Base-by-base conservation (phyloP, 192 early-diverging fungal species). In the Coemansia sp. region DNA sequence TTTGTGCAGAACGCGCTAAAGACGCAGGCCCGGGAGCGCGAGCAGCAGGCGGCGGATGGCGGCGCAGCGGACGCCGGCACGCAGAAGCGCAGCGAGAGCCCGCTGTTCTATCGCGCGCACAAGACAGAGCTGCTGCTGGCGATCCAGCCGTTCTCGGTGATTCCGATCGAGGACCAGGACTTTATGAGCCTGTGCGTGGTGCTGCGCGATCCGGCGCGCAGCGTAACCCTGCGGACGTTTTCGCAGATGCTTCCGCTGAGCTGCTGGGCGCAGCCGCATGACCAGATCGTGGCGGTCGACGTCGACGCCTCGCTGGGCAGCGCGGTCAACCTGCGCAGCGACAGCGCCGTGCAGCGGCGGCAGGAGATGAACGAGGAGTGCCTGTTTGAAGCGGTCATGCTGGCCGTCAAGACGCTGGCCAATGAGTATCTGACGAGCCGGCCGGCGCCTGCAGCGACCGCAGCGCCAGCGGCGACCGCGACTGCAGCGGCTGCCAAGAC, bases 181-280 rank as follows among this genome's bases (percentile, higher is more conserved):
- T 78, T 67, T 52, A 26, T 72, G 27, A 39, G 64, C 5, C 64
- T 72, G 20, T 71, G 69, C 45, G 64, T 60, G 12, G 62, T 76
- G 43, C 62, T 76, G 55, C 67, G 67, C 38, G 73, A 76, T 15
- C 53, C 54, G 23, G 20, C 45, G 30, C 73, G 73, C 40, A 49
- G 58, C 15, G 8, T 62, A 15, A 70, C 66, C n/a, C 62, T 71
- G 41, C 55, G 62, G 34, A 72, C 75, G 34, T 78, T 78, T 52
- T 78, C 75, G 25, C 75, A 78, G 62, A 78, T 78, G 75, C 75
- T 78, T 4, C 75, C 75, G 1, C 60, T 78, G 48, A 64, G 57
- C 48, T 67, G 64, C 63, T 78, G 75, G 75, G 64, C 64, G 19
- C 38, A 62, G 57, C 75, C 75, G 49, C 64, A 51, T 41, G 75